Evolutionary conservation across 129 eudicot genomes (phyloP).

Genomic region (Chrysanthemum seticuspe): DNA sequence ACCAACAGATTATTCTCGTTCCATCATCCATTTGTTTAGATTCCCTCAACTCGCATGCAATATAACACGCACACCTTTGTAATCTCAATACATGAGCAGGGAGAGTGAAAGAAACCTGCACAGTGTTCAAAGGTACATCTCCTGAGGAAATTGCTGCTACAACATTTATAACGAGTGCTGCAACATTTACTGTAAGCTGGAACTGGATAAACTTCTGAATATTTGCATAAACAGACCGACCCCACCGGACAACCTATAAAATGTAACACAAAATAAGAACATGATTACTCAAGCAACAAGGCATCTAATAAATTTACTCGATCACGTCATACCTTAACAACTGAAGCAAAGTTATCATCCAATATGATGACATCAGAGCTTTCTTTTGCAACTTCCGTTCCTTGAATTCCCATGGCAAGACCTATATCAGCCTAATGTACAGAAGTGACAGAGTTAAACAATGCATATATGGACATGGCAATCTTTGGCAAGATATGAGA

Average conservation of each 20-base stretch:
- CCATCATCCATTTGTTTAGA: too few relatives aligned
- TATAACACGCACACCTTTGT: background rate
- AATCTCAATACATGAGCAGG: background rate
- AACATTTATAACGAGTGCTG: constrained; percentile 87
- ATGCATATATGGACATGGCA: too few relatives aligned
- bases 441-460: background rate
- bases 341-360: constrained; percentile 96
- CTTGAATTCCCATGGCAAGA: constrained; percentile 96
- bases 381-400: constrained; percentile 98
- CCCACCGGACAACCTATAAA: constrained; percentile 93
- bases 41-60: too few relatives aligned
- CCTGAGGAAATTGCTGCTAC: constrained; percentile 94
- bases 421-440: constrained; percentile 85
- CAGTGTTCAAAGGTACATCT: constrained; percentile 78
- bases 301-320: constrained; percentile 2
- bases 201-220: constrained; percentile 96
- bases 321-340: constrained; percentile 70
- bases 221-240: constrained; percentile 95
- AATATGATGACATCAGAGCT: constrained; percentile 91
- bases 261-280: background rate
- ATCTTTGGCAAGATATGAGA: too few relatives aligned
- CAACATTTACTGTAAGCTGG: constrained; percentile 95
- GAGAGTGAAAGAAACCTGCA: constrained; percentile 51
- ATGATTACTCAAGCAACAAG: constrained; percentile 11
- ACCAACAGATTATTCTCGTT: too few relatives aligned